Conservation (phyloP, 2,329 filamentous ascomycete species). For the Aspergillus japonicus region DNA sequence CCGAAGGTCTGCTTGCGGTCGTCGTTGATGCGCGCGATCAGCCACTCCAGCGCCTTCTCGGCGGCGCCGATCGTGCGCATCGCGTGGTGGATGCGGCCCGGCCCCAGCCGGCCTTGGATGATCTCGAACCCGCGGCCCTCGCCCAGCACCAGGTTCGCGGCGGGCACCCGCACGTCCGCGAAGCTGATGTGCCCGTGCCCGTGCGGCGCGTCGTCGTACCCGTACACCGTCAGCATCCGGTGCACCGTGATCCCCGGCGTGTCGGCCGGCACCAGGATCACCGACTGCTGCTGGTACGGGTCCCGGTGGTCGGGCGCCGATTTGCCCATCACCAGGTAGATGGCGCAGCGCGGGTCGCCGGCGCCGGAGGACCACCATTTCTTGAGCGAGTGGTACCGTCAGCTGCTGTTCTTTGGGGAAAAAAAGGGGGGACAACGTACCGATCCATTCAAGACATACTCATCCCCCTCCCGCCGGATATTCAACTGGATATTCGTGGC, state of each 20-base stretch:
- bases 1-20: conserved; percentile 87
- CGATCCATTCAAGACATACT: conserved; percentile 87
- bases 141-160: conserved; percentile 80
- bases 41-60: conserved; percentile 89
- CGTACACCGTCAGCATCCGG: conserved; percentile 90
- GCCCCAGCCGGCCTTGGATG: conserved; percentile 93
- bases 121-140: conserved; percentile 96
- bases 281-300: conserved; percentile 86
- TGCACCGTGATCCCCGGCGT: conserved; percentile 87
- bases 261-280: conserved; percentile 79
- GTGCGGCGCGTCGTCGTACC: conserved; percentile 97
- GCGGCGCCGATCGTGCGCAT: conserved; percentile 93
- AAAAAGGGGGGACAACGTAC: conserved; percentile 47
- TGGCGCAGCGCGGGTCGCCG: conserved; percentile 84
- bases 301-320: conserved; percentile 72
- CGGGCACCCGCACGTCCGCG: conserved; percentile 83
- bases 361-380: conserved; percentile 99
- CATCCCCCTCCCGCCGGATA: conserved; percentile 78
- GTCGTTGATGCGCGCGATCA: conserved; percentile 93
- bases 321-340: conserved; percentile 98
- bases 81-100: conserved; percentile 94
- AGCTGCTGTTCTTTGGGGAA: not conserved
- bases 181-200: conserved; percentile 93
- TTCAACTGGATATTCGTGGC: conserved; percentile 87
- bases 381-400: conserved; percentile 41